A percentile compares a stretch with the other conserved stretches of the same genome.
phyloP scores from a whole-genome alignment of 371 early-diverging fungal genomes.

The Lichtheimia corymbifera region DNA sequence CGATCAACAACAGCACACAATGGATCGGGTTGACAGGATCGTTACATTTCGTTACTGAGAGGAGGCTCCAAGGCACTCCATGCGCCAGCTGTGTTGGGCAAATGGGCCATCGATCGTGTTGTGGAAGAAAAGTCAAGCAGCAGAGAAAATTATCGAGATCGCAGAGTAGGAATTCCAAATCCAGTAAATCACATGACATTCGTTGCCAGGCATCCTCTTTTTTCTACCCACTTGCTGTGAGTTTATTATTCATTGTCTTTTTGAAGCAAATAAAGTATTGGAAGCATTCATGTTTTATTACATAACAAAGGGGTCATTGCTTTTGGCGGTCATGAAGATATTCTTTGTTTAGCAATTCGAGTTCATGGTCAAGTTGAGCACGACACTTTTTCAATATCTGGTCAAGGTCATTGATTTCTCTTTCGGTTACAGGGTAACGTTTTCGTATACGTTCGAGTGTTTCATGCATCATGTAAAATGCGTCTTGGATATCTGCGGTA shows the following conservation, averaged over 20 bases:
- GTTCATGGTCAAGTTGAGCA: not conserved
- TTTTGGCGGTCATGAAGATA: too few relatives aligned
- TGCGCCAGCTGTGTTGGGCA: constrained; percentile 37
- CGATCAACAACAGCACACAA: too few relatives aligned
- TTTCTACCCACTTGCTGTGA: not conserved
- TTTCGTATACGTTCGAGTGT: too few relatives aligned
- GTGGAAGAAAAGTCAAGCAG: not conserved
- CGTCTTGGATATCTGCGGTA: too few relatives aligned
- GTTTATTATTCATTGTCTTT: too few relatives aligned
- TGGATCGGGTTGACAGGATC: not conserved
- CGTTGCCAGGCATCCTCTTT: too few relatives aligned
- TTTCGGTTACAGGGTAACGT: too few relatives aligned
- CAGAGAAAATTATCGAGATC: not conserved
- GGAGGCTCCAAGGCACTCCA: constrained; percentile 37
- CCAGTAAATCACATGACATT: too few relatives aligned
- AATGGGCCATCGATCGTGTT: constrained; percentile 6
- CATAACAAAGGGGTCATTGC: too few relatives aligned
- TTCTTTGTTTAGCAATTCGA: not conserved
- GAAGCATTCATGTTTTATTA: too few relatives aligned
- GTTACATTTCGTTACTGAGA: constrained; percentile 42
- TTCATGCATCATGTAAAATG: too few relatives aligned
- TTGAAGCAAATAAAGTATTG: too few relatives aligned
- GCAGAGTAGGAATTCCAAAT: not conserved
- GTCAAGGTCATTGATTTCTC: not conserved
- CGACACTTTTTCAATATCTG: not conserved